A percentile compares a stretch with the other conserved stretches of the same genome.
phyloP scores from a whole-genome alignment of 805 yeast species.

The Candida pseudoglaebosa region DNA sequence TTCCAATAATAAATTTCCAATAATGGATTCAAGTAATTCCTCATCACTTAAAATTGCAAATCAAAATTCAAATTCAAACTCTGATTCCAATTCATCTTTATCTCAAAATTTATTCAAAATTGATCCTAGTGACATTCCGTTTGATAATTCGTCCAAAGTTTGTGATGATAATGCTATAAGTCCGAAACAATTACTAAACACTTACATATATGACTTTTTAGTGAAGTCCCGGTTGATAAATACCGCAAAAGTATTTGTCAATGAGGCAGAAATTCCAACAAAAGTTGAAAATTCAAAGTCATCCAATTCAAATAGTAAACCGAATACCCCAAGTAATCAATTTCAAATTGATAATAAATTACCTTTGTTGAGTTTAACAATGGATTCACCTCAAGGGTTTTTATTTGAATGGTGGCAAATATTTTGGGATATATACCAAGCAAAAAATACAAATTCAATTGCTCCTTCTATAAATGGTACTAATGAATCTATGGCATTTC shows the following conservation, averaged over 20 bases:
- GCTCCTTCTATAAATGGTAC: slow-evolving; percentile 37
- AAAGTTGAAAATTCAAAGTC: slow-evolving; percentile 8
- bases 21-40: neutral
- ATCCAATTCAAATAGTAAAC: slow-evolving; percentile 20
- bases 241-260: slow-evolving; percentile 70
- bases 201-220: slow-evolving; percentile 82
- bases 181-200: slow-evolving; percentile 63
- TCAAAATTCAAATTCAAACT: neutral
- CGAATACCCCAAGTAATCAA: slow-evolving; percentile 16
- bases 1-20: too few species aligned
- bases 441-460: slow-evolving; percentile 58
- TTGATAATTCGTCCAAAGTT: slow-evolving; percentile 24
- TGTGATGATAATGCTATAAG: slow-evolving; percentile 46
- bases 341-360: slow-evolving; percentile 39
- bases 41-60: neutral
- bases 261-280: slow-evolving; percentile 68
- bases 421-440: slow-evolving; percentile 90
- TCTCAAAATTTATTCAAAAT: slow-evolving; percentile 1
- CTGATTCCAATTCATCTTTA: slow-evolving; percentile 1
- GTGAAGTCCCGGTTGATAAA: slow-evolving; percentile 66
- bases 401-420: slow-evolving; percentile 95
- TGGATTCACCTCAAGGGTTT: slow-evolving; percentile 86
- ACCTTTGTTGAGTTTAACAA: slow-evolving; percentile 49
- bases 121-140: slow-evolving; percentile 19
- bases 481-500: slow-evolving; percentile 47